phyloP scores from a whole-genome alignment of 2,329 filamentous ascomycete genomes.

The Aspergillus sp. region DNA sequence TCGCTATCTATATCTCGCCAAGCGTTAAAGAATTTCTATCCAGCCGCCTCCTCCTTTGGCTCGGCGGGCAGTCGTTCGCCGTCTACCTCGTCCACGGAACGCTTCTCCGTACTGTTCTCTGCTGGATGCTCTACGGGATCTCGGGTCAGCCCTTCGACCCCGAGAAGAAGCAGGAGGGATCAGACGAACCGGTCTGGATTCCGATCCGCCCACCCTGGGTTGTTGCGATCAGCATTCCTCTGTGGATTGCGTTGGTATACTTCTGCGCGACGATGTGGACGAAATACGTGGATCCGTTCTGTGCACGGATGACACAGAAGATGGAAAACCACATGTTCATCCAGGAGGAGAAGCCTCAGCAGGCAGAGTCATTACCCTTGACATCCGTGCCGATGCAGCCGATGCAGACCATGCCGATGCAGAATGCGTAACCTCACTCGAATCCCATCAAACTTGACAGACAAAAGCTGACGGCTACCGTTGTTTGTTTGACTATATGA shows the following conservation, averaged over 20 bases:
- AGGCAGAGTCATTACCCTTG: constrained; percentile 18
- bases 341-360: constrained; percentile 36
- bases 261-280: constrained; percentile 52
- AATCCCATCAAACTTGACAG: neutral
- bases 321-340: constrained; percentile 52
- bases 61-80: constrained; percentile 57
- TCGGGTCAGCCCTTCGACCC: constrained; percentile 45
- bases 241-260: constrained; percentile 51
- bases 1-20: constrained; percentile 54
- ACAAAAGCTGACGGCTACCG: neutral
- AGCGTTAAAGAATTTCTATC: constrained; percentile 51
- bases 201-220: constrained; percentile 40
- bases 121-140: constrained; percentile 55
- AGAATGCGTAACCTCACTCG: neutral
- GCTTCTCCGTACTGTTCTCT: constrained; percentile 51
- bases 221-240: constrained; percentile 46
- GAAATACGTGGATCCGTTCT: constrained; percentile 52
- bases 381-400: constrained; percentile 29
- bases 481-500: neutral
- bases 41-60: constrained; percentile 53
- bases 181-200: constrained; percentile 44
- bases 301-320: constrained; percentile 49
- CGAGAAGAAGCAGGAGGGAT: constrained; percentile 40
- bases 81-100: constrained; percentile 58
- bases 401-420: constrained; percentile 21